Evolutionary conservation across 306 rosid genomes (phyloP), one percentile per base, ranked within the genome.

Genomic region (Canavalia ensiformis): DNA sequence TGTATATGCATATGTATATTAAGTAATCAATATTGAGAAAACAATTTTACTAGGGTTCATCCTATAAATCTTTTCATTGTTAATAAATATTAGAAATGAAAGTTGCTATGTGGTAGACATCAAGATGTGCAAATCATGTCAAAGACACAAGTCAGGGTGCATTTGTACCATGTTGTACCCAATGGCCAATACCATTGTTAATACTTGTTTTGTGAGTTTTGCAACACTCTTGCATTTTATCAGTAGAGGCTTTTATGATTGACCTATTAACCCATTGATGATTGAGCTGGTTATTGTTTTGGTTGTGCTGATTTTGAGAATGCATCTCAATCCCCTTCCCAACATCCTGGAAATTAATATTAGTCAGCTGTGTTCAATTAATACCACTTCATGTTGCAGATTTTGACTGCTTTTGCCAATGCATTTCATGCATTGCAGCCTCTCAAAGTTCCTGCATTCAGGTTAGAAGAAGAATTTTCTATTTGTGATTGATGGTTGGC

Each of bases 401-500:
- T 96, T 72, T 90, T 96, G 90, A 87, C 90, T 56, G 81, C 84
- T 33, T 93, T 92, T 76, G 97, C 98, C 70, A 92, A 88, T 82
- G 92, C 98, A 80, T 96, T 92, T 84, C 97, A 96, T 90, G 91
- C 91, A 62, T 84, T 96, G 85, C 99, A 96, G 84, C 99, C 98
- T 68, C 97, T 93, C 77, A 90, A 92, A 81, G 92, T 96, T 85
- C 97, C 98, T 76, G 88, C 90, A 52, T 96, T 96, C 97, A 96
- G 99, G 98, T 96, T 73, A 60, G 76, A 79, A 76, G 28, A 31
- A 31, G 4, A 45, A 42, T 13, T 83, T 50, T 37, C 37, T 30
- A 7, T 37, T 46, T 81, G 51, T 39, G 29, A 57, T 56, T 34
- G 77, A 67, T 54, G 6, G 33, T 59, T 72, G 72, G 56, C 62